Evolutionary conservation across 1,284 basidiomycete species (phyloP).

Genomic region (Bjerkandera adusta): DNA sequence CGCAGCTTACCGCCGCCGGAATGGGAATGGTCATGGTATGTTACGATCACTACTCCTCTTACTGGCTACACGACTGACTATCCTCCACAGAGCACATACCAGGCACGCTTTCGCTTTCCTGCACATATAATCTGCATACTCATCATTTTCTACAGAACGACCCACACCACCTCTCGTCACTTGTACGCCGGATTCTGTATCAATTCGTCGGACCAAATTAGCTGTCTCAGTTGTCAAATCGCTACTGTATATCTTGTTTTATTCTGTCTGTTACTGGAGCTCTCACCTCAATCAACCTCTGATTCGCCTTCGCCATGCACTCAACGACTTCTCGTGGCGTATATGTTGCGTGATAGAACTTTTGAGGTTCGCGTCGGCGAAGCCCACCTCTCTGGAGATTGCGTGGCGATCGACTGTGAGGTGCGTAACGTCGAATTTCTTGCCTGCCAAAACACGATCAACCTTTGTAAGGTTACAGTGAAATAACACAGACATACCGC

Average conservation of each 20-base stretch:
- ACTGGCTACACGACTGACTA: background rate
- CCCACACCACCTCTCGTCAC: slow-evolving; percentile 84
- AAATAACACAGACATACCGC: background rate
- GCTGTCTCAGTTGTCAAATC: slow-evolving; percentile 1
- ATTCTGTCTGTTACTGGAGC: no score
- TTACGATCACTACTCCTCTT: slow-evolving; percentile 13
- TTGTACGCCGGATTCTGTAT: slow-evolving; percentile 86
- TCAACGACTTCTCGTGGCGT: background rate
- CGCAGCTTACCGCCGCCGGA: slow-evolving; percentile 62
- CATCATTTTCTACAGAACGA: slow-evolving; percentile 62
- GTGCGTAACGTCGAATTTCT: slow-evolving; percentile 3
- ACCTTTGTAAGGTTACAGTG: background rate
- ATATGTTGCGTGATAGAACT: background rate
- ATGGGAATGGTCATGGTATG: slow-evolving; percentile 92
- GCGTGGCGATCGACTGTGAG: no score
- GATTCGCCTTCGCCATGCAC: no score
- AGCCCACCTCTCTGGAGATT: no score
- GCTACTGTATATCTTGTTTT: background rate
- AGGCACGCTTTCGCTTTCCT: slow-evolving; percentile 32
- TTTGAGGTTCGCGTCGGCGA: slow-evolving; percentile 5
- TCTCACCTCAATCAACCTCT: no score
- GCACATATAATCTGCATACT: slow-evolving; percentile 11
- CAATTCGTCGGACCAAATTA: slow-evolving; percentile 90
- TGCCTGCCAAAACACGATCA: background rate
- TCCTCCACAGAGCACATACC: slow-evolving; percentile 42